Evolutionary conservation across 148 eudicot species (phyloP), one percentile per base, ranked within the genome.

Genomic region (Arctostaphylos glauca): DNA sequence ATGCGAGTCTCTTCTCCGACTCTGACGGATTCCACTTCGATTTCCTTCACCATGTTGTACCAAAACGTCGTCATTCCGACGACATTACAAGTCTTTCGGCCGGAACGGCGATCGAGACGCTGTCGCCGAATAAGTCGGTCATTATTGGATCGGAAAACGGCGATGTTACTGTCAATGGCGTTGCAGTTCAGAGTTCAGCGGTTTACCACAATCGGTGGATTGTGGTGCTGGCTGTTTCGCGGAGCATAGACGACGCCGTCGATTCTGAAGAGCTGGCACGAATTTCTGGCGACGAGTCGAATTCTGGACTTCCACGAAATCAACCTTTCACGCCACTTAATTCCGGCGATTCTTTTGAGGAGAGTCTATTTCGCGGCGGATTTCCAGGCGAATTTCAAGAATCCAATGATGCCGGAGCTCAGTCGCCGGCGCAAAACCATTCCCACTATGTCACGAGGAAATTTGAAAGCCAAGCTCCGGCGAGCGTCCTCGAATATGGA

Each of bases 161-260:
- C 74, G 77, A 46, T 18, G 60, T 86, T 3, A 84, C 55, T 1
- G 80, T 86, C 15, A 74, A 86, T 81, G 88, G 86, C 66, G 80
- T 81, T n/a, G 13, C 49, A 2, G 62, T 86, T 31, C 55, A 46
- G 16, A 56, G 66, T 23, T 44, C 48, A 48, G 88, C 76, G 80
- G 76, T 86, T 79, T 86, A 88, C 38, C 83, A 55, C n/a, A 86
- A 88, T 38, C 79, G 83, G 44, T 88, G 90, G 88, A 81, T 88
- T 0, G 83, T 82, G 25, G 88, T 86, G 44, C 5, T 83, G 16
- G 23, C 86, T 19, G 75, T 88, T 21, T 10, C 74, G 43, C 71
- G 21, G 53, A 81, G 85, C 14, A 47, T 88, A 1, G 86, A 88
- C 21, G 90, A 83, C 79, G 75, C 67, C 68, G 25, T 47, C n/a